Evolutionary conservation across 306 rosid species (phyloP).

Genomic region (Quercus berberidifolia): DNA sequence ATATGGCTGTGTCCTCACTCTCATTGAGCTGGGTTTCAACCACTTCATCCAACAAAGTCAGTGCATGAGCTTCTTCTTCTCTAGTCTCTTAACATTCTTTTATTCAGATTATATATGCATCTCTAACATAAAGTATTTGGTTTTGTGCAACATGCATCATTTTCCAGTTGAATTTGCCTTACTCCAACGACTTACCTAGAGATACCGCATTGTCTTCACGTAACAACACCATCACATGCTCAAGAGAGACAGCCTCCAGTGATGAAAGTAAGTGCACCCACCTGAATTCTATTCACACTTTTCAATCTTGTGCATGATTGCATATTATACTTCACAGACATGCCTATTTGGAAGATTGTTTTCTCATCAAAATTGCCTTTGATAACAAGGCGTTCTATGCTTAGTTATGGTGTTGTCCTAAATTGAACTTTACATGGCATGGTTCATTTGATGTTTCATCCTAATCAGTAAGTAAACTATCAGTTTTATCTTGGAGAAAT

Average conservation of each 20-base stretch:
- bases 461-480: background rate
- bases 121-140: background rate
- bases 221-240: slow-evolving; percentile 33
- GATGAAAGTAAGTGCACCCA: slow-evolving; percentile 46
- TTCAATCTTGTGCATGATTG: background rate
- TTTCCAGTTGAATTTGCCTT: slow-evolving; percentile 51
- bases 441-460: background rate
- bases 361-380: background rate
- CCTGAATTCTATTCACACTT: slow-evolving; percentile 6
- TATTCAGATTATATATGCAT: slow-evolving; percentile 1
- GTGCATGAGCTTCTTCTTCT: background rate
- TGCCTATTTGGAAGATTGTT: background rate
- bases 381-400: background rate
- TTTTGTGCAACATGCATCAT: slow-evolving; percentile 2
- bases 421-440: background rate
- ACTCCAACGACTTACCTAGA: slow-evolving; percentile 41
- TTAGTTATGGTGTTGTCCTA: background rate
- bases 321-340: background rate
- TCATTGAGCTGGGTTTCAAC: slow-evolving; percentile 57
- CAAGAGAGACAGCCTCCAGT: slow-evolving; percentile 38
- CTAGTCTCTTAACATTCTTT: background rate
- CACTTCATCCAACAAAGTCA: slow-evolving; percentile 55
- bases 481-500: background rate
- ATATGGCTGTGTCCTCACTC: slow-evolving; percentile 66
- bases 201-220: slow-evolving; percentile 33